Evolutionary conservation across 352 stramenopile genomes (phyloP).

Genomic region (Globisporangium splendens): DNA sequence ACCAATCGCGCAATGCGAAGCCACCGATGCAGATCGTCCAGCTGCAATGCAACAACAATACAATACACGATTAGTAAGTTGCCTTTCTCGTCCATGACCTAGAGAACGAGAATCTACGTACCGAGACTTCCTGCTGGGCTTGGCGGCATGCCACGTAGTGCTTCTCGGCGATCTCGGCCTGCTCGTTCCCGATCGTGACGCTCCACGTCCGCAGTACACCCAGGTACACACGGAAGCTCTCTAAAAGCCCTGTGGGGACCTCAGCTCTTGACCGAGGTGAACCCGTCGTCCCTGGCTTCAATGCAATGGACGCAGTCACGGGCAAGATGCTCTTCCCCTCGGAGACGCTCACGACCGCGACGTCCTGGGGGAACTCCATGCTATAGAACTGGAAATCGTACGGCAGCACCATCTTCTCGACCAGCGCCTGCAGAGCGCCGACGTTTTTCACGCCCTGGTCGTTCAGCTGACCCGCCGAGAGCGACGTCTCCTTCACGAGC

Average conservation of each 20-base stretch:
- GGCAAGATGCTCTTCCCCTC: slow-evolving; percentile 73
- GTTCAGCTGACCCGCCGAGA: slow-evolving; percentile 63
- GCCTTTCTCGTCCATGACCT: neutral
- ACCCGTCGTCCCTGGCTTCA: slow-evolving; percentile 4
- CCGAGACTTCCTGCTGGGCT: slow-evolving; percentile 61
- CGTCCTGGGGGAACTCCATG: slow-evolving; percentile 81
- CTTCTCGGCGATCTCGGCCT: slow-evolving; percentile 73
- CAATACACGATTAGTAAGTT: neutral
- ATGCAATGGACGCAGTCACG: slow-evolving; percentile 45
- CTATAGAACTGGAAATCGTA: slow-evolving; percentile 87
- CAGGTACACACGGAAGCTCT: slow-evolving; percentile 70
- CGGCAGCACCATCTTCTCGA: slow-evolving; percentile 71
- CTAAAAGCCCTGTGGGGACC: slow-evolving; percentile 27
- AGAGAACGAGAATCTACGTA: slow-evolving; percentile 22
- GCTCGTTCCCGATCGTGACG: slow-evolving; percentile 65
- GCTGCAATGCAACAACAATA: slow-evolving; percentile 21
- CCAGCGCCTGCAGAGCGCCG: slow-evolving; percentile 59
- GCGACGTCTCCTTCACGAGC: slow-evolving; percentile 62
- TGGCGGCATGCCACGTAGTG: slow-evolving; percentile 76
- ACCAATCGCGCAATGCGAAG: slow-evolving; percentile 67
- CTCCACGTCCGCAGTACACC: slow-evolving; percentile 48
- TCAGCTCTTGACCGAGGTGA: neutral
- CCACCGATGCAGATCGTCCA: slow-evolving; percentile 78
- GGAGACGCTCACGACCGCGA: slow-evolving; percentile 61
- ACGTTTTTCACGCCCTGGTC: slow-evolving; percentile 77